Conservation (phyloP, 768 basidiomycete species). For the Rhodotorula diobovata region DNA sequence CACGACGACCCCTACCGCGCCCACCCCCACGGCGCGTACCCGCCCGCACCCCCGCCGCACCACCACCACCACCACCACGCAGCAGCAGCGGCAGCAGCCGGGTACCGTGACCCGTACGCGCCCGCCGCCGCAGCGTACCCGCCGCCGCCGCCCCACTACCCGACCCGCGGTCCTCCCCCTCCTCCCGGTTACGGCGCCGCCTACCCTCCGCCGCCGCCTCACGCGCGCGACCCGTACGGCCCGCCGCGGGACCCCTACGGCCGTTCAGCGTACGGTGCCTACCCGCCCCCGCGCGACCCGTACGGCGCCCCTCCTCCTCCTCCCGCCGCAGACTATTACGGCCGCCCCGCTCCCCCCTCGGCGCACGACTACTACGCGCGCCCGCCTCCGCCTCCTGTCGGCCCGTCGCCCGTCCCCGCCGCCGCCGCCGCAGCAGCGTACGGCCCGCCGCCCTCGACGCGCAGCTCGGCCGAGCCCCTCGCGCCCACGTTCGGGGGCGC, state of each 20-base stretch:
- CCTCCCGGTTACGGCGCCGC: neutral
- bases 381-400: neutral
- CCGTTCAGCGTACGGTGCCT: neutral
- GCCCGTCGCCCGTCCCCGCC: no score
- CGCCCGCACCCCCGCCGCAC: no score
- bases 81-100: no score
- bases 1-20: neutral
- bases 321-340: slow-evolving; percentile 5
- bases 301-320: slow-evolving; percentile 12
- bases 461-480: neutral
- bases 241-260: neutral
- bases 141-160: no score
- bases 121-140: neutral
- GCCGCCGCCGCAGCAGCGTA: neutral
- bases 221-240: neutral
- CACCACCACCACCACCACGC: neutral
- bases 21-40: neutral
- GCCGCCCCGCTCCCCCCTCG: neutral
- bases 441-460: neutral
- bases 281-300: neutral
- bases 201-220: slow-evolving; percentile 1
- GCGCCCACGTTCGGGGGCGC: slow-evolving; percentile 8
- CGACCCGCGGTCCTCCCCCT: neutral
- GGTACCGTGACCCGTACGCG: neutral
- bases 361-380: neutral